Percentiles rank a stretch among this genome's conserved stretches.
Evolutionary conservation across 179 eudicot genomes (phyloP).

Genomic region (Silene coronaria): DNA sequence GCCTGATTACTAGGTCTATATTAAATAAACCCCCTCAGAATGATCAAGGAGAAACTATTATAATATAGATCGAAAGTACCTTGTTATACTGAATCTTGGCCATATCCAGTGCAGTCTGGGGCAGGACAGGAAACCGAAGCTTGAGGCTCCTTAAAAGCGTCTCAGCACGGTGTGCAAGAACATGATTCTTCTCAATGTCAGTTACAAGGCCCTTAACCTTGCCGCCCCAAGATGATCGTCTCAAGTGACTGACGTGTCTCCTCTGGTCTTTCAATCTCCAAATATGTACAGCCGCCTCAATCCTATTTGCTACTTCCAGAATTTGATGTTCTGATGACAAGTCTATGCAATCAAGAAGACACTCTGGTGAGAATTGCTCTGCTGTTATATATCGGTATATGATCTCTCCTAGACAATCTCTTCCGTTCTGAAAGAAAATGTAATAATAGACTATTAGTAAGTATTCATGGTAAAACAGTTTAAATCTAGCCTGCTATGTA

Average conservation of each 20-base stretch:
- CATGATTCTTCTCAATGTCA: slow-evolving; percentile 59
- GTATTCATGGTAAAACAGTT: too few species aligned
- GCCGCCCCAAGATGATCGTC: slow-evolving; percentile 75
- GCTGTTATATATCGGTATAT: slow-evolving; percentile 72
- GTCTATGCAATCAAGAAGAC: slow-evolving; percentile 72
- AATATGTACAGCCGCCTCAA: slow-evolving; percentile 86
- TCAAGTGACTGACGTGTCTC: slow-evolving; percentile 39
- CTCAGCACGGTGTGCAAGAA: slow-evolving; percentile 70
- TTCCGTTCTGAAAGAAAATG: slow-evolving; percentile 52
- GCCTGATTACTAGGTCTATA: too few species aligned
- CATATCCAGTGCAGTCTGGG: slow-evolving; percentile 90
- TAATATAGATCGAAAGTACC: slow-evolving; percentile 83
- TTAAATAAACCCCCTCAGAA: neutral
- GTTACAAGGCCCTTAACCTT: slow-evolving; percentile 74
- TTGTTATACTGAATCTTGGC: slow-evolving; percentile 89
- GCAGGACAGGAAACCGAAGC: slow-evolving; percentile 76
- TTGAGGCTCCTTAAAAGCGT: slow-evolving; percentile 56
- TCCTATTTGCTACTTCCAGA: slow-evolving; percentile 75
- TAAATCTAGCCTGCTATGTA: too few species aligned
- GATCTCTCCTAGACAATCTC: slow-evolving; percentile 77
- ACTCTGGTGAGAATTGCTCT: slow-evolving; percentile 68
- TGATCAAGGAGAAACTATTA: slow-evolving; percentile 45
- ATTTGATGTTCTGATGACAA: slow-evolving; percentile 80
- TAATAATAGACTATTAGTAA: neutral
- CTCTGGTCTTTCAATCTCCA: slow-evolving; percentile 54